Base-by-base conservation (phyloP, 305 asterid genomes). In the Rubia tinctorum region DNA sequence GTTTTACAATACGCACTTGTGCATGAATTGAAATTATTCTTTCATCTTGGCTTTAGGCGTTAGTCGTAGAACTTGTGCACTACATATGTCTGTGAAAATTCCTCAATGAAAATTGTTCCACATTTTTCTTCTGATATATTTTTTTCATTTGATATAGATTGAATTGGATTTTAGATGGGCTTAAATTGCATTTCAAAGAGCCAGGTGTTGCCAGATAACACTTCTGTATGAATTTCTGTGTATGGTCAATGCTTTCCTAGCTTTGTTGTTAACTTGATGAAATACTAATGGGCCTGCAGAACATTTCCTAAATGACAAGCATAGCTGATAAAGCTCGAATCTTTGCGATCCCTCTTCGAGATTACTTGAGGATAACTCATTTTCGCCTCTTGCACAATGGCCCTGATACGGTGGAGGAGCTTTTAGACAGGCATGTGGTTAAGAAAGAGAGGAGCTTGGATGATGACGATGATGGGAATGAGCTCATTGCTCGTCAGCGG, bases 401-500 rank as follows among this genome's bases (percentile, higher is more conserved):
- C 5, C 98, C 96, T 18, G 98, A 88, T 68, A 90, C 96, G 2
- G 68, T 92, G 51, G 98, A 90, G 68, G 98, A 92, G 80, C 88
- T 92, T 73, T 74, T 92, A 58, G 98, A 90, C 11, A 80, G 96
- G 61, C 98, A 92, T 81, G 55, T 90, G 7, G 90, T 78, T 0
- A 86, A 87, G 78, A 75, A 74, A 63, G 87, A 80, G n/a, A 81
- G 78, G 18, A 89, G 45, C 72, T 77, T 65, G 72, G 79, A 81
- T 71, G 87, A 83, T 67, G 94, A 89, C 37, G 88, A 88, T 30
- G 34, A 30, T n/a, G n/a, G n/a, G 70, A 85, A 78, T 53, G 97
- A 88, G 66, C 53, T 82, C 49, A 69, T 86, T 60, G 79, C 81
- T 44, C 90, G 90, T 75, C 95, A 80, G 59, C 88, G 89, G 45